Evolutionary conservation across 2,329 filamentous ascomycete genomes (phyloP).

Genomic region (Huntiella moniliformis): DNA sequence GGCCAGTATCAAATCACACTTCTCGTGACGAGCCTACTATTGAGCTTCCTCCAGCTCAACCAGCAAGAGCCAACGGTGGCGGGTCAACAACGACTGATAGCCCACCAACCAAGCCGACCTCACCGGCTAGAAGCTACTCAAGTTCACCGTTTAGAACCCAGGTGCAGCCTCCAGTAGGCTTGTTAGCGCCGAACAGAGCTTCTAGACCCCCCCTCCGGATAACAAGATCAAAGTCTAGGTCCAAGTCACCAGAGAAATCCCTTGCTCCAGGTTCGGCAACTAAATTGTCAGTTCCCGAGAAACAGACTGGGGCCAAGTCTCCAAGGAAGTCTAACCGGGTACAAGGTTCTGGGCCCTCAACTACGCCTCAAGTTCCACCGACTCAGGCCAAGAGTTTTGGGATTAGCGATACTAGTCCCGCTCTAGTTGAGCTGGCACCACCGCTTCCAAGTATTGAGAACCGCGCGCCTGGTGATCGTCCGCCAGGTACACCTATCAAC

Average conservation of each 20-base stretch:
- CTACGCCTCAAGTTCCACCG: slow-evolving; percentile 2
- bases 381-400: not conserved
- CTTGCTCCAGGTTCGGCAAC: not conserved
- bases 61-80: too few species aligned
- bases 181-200: not conserved
- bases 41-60: slow-evolving; percentile 10
- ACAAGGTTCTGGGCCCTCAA: not conserved
- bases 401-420: slow-evolving; percentile 2
- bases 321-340: slow-evolving; percentile 3
- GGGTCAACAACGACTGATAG: not conserved
- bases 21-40: slow-evolving; percentile 14
- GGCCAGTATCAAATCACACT: not conserved
- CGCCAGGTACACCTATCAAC: slow-evolving; percentile 7
- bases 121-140: slow-evolving; percentile 7
- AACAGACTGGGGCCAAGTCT: slow-evolving; percentile 4
- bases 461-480: not conserved
- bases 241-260: slow-evolving; percentile 9
- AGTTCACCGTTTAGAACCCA: slow-evolving; percentile 10
- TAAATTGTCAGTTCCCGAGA: not conserved
- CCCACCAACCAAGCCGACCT: slow-evolving; percentile 5
- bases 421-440: not conserved
- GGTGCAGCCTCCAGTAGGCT: slow-evolving; percentile 2
- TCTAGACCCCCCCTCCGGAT: not conserved
- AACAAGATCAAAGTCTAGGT: slow-evolving; percentile 8
- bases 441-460: not conserved